Evolutionary conservation across 2,329 filamentous ascomycete genomes (phyloP), one percentile per base, ranked within the genome.

Genomic region (Cyphellophora attinorum): DNA sequence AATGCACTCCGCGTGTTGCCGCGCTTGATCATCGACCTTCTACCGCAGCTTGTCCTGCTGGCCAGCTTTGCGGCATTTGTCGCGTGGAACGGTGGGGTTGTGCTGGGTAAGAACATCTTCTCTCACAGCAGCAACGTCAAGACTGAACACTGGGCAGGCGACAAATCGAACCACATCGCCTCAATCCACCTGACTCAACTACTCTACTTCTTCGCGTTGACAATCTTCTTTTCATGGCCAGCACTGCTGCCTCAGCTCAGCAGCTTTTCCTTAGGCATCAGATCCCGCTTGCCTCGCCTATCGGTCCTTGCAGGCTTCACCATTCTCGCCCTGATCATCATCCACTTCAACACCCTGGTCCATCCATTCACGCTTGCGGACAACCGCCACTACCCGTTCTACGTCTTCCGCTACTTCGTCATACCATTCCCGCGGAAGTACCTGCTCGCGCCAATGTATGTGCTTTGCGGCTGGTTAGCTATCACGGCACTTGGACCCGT

Each of bases 331-430:
- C 49, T 67, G 12, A 49, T 55, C 5, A 59, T 68, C 2, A 76
- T 95, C 15, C 73, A 75, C 42, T 81, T 74, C 68, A 96, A 95
- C 67, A 98, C 91, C 19, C 81, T 94, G 43, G 74, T 96, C 28
- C 91, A 98, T 53, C 89, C 91, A 0, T 98, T 96, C 55, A 94
- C 88, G 0, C 72, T 96, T 1, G 91, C 91, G 19, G 91, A 98
- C 58, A 98, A 98, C 58, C 72, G 91, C 2, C 91, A 98, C 57
- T 98, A 94, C 63, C 81, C 93, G 56, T 98, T 98, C 59, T 98
- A 98, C 61, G 67, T 93, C 40, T 98, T 98, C 65, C 79, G 86
- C 2, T 25, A 25, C 21, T 25, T 25, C 21, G 76, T 86, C 51
- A 79, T 96, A 23, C 70, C 69, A 5, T 73, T 83, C 27, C 59